Evolutionary conservation across 1,284 basidiomycete genomes (phyloP), one percentile per base, ranked within the genome.

Genomic region (Prillingera fragicola): DNA sequence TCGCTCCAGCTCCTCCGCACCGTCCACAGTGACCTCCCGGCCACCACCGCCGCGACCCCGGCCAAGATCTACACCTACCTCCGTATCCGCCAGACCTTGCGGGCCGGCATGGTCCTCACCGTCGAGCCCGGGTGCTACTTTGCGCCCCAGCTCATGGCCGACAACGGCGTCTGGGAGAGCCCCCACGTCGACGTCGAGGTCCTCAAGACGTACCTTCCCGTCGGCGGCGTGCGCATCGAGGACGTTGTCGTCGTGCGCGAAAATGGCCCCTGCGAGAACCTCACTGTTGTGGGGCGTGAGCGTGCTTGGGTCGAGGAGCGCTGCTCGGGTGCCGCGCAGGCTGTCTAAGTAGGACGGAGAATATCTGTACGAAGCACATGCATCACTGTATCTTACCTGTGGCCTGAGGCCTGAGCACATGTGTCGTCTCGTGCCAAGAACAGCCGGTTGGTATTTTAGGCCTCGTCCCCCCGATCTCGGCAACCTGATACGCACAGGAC

Each of bases 41-140:
- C 50, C 14, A 41, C 47, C 9, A 59, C 64, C 13, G 22, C 26
- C 8, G 75, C 78, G 1, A 78, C 81, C 47, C 74, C 77, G 35
- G 42, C 47, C 9, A 78, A 75, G 52, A 81, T 91, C 45, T 89
- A 88, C 66, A 76, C 76, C 8, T 85, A 88, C 65, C 73, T 95
- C 34, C 75, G 90, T 33, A 74, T 92, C 35, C 73, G 88, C 35
- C 73, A 85, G 38, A 79, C 80, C 2, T 71, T 94, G 14, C 77
- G 80, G 58, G 73, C 74, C 25, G 80, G 80, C n/a, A 90, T 91
- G 87, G 83, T 89, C 10, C 80, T 91, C 24, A 70, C 68, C 17
- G 57, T 92, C 21, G 90, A 95, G 59, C 90, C 90, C 0, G 89
- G 90, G 0, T 82, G 83, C 57, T 91, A 91, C 69, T 89, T 89